These are phyloP conservation scores for Fragilariopsis cylindrus DNA, from an alignment of 108 stramenopile genomes.

Conservation along the genomic window DNA sequence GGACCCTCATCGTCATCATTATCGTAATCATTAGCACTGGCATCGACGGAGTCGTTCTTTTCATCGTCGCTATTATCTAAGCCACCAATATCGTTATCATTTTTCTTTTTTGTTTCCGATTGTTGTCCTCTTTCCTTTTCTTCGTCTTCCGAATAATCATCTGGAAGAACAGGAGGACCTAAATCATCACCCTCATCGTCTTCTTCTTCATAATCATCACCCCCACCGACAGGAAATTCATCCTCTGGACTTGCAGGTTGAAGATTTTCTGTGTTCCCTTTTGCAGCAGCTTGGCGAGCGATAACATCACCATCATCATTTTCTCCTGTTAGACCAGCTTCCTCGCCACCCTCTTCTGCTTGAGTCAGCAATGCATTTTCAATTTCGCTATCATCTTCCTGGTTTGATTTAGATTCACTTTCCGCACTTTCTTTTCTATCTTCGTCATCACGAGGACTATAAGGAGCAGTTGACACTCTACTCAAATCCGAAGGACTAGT, in stretches of 20 bases:
- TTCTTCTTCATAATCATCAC: constrained; percentile 20
- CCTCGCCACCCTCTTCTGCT: constrained; percentile 1
- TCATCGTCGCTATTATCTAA: constrained; percentile 26
- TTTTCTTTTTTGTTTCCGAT: not conserved
- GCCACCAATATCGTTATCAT: constrained; percentile 14
- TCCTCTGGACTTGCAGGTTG: constrained; percentile 4
- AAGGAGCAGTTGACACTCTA: constrained; percentile 42
- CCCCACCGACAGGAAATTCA: constrained; percentile 19
- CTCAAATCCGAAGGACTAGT: constrained; percentile 49
- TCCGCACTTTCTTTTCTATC: not conserved
- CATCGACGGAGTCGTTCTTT: constrained; percentile 9
- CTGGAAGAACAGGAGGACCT: constrained; percentile 26
- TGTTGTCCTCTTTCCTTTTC: constrained; percentile 13
- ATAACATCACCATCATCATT: constrained; percentile 13
- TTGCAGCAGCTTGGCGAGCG: constrained; percentile 15
- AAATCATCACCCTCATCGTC: constrained; percentile 41
- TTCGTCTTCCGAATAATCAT: constrained; percentile 30
- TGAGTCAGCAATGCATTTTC: constrained; percentile 16
- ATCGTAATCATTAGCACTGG: constrained; percentile 20
- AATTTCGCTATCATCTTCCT: not conserved
- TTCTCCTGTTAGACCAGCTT: constrained; percentile 1
- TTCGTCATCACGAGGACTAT: constrained; percentile 28
- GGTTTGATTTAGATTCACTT: not conserved
- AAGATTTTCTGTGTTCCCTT: constrained; percentile 5
- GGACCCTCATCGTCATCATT: constrained; percentile 38